Conservation (phyloP, 1,139 yeast genomes). For the Geotrichum citri-aurantii region DNA sequence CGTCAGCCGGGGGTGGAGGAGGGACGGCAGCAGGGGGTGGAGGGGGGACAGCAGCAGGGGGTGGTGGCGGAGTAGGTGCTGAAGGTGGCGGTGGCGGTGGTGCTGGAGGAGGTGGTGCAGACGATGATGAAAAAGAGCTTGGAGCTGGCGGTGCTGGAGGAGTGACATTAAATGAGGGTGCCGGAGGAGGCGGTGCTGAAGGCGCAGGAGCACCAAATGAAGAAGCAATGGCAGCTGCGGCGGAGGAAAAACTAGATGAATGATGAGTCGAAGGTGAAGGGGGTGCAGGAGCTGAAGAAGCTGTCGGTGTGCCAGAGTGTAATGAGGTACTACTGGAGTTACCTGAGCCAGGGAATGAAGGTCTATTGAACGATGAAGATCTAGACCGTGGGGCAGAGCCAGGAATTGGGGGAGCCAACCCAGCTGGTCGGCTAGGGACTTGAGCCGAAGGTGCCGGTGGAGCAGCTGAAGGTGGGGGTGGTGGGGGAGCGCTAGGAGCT, state of each 20-base stretch:
- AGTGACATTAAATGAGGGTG: constrained; percentile 25
- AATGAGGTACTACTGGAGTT: constrained; percentile 12
- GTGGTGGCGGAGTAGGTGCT: constrained; percentile 23
- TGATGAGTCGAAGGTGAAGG: constrained; percentile 18
- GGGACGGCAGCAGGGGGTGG: constrained; percentile 21
- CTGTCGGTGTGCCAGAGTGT: neutral
- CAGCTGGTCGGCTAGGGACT: constrained; percentile 24
- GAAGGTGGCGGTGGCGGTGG: constrained; percentile 28
- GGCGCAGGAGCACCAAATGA: constrained; percentile 22
- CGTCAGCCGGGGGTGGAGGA: constrained; percentile 20
- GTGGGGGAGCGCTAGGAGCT: constrained; percentile 22
- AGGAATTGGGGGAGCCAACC: constrained; percentile 27
- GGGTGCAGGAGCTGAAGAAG: constrained; percentile 16
- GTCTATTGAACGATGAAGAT: constrained; percentile 4
- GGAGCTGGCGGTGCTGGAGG: constrained; percentile 24
- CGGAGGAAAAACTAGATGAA: constrained; percentile 17
- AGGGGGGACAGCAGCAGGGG: constrained; percentile 23
- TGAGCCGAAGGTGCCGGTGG: constrained; percentile 24
- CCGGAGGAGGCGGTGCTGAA: constrained; percentile 29
- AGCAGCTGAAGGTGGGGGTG: constrained; percentile 25
- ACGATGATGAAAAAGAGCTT: constrained; percentile 8
- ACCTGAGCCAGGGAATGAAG: constrained; percentile 6
- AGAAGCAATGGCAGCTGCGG: constrained; percentile 17
- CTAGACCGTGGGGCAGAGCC: constrained; percentile 25
- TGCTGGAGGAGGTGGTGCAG: constrained; percentile 16